Evolutionary conservation across 2,329 filamentous ascomycete genomes (phyloP).

Genomic region (Claviceps fusiformis): DNA sequence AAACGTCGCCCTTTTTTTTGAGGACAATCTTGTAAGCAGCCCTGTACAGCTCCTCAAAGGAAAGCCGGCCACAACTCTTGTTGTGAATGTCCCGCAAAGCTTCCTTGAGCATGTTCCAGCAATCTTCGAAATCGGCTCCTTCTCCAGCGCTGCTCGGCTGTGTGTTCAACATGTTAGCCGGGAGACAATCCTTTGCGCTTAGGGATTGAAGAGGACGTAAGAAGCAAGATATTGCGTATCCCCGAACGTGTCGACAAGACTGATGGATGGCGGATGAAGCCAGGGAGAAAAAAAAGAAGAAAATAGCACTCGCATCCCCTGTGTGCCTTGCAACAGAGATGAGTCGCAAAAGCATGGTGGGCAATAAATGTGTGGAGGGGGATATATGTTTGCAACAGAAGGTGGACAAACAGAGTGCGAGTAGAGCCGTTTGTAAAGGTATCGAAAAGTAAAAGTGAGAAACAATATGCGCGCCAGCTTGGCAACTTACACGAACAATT

Average conservation of each 20-base stretch:
- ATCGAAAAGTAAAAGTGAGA: neutral
- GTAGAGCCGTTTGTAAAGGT: neutral
- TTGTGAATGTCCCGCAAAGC: conserved; percentile 82
- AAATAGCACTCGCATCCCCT: neutral
- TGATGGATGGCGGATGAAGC: neutral
- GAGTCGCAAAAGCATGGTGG: neutral
- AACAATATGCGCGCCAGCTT: neutral
- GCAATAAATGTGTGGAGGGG: neutral
- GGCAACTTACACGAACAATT: conserved; percentile 25
- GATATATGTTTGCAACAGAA: neutral
- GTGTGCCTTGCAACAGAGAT: neutral
- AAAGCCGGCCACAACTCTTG: conserved; percentile 78
- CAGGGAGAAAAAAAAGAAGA: neutral
- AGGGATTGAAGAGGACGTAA: neutral
- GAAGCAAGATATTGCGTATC: neutral
- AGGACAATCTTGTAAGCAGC: conserved; percentile 89
- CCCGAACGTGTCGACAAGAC: neutral
- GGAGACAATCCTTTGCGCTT: neutral
- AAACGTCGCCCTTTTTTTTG: conserved; percentile 66
- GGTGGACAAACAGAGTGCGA: neutral
- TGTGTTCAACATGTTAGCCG: conserved; percentile 11
- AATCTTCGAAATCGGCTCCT: conserved; percentile 67
- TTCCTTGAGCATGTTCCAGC: conserved; percentile 63
- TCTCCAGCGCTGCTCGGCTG: conserved; percentile 32
- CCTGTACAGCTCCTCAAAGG: conserved; percentile 91